A percentile compares a stretch with the other conserved stretches of the same genome.
Conservation (phyloP, 75 land plant species). For the Pinus taeda region DNA sequence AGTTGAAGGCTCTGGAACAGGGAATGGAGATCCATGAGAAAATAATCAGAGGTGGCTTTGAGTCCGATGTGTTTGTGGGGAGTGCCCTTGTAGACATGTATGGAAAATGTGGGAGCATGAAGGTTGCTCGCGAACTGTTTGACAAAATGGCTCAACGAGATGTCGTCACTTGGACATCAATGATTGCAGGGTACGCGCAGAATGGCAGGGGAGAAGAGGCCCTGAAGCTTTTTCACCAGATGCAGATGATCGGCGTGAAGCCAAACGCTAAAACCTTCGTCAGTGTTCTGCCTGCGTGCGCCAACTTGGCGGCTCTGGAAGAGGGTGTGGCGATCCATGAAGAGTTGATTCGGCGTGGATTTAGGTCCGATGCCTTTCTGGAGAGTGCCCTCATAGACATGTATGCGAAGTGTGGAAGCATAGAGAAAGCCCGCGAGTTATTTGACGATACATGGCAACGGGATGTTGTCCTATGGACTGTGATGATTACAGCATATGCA, state of each 20-base stretch:
- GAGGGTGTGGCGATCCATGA: constrained; percentile 51
- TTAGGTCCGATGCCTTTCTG: constrained; percentile 23
- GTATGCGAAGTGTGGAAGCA: constrained; percentile 66
- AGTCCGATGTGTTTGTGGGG: constrained; percentile 40
- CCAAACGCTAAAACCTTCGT: constrained; percentile 57
- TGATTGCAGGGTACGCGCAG: constrained; percentile 58
- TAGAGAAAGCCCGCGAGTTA: constrained; percentile 22
- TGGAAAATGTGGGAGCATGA: constrained; percentile 55
- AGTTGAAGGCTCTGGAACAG: constrained; percentile 37
- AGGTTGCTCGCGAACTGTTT: constrained; percentile 45
- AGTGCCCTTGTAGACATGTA: constrained; percentile 65
- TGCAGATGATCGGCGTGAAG: constrained; percentile 28
- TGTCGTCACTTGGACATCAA: constrained; percentile 48
- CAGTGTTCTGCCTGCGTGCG: constrained; percentile 57
- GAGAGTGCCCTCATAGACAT: constrained; percentile 59
- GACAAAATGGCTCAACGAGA: constrained; percentile 44
- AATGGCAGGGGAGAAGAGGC: constrained; percentile 53
- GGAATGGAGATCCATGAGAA: constrained; percentile 54
- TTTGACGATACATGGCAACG: constrained; percentile 3
- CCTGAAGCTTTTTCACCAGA: constrained; percentile 33
- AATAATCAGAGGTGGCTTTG: constrained; percentile 32
- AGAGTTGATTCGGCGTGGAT: constrained; percentile 19
- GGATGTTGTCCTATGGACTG: constrained; percentile 31
- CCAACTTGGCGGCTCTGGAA: constrained; percentile 17
- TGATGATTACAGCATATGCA: constrained; percentile 23